These are phyloP conservation scores for Colletotrichum lentis DNA, from an alignment of 2,329 filamentous ascomycete genomes.

Conservation along the genomic window DNA sequence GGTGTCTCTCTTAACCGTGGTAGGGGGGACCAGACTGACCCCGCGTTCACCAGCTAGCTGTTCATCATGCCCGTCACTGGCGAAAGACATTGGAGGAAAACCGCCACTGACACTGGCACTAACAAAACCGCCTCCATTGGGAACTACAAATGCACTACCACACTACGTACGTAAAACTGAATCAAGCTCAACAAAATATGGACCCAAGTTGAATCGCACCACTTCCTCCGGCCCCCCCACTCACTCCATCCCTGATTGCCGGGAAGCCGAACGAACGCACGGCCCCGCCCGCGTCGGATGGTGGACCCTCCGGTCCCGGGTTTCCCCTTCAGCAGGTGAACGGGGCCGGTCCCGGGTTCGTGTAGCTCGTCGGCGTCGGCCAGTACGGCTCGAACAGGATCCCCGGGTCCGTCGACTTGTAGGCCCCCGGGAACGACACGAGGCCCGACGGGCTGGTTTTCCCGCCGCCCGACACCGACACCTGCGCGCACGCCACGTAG, in stretches of 20 bases:
- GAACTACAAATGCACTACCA: neutral
- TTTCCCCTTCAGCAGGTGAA: slow-evolving; percentile 35
- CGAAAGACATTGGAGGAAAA: neutral
- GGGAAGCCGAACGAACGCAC: neutral
- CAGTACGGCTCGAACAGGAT: slow-evolving; percentile 56
- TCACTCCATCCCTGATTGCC: neutral
- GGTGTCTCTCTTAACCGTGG: neutral
- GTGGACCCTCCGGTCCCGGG: neutral
- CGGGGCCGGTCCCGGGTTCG: slow-evolving; percentile 37
- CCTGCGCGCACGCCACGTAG: slow-evolving; percentile 54
- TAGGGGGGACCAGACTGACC: neutral
- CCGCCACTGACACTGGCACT: neutral
- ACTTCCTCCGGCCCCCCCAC: too few relatives aligned
- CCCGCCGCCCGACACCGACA: slow-evolving; percentile 54
- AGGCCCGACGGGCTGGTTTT: slow-evolving; percentile 46
- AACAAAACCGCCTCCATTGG: too few relatives aligned
- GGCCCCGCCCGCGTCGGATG: slow-evolving; percentile 1
- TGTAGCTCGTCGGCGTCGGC: slow-evolving; percentile 51
- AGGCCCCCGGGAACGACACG: slow-evolving; percentile 55
- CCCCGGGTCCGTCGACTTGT: slow-evolving; percentile 52
- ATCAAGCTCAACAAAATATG: slow-evolving; percentile 1
- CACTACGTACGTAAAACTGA: neutral
- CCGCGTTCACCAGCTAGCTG: neutral
- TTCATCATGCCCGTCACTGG: neutral
- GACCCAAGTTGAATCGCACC: neutral